Evolutionary conservation across 2,329 filamentous ascomycete genomes (phyloP), one percentile per base, ranked within the genome.

Genomic region (Xylariaceae sp.): DNA sequence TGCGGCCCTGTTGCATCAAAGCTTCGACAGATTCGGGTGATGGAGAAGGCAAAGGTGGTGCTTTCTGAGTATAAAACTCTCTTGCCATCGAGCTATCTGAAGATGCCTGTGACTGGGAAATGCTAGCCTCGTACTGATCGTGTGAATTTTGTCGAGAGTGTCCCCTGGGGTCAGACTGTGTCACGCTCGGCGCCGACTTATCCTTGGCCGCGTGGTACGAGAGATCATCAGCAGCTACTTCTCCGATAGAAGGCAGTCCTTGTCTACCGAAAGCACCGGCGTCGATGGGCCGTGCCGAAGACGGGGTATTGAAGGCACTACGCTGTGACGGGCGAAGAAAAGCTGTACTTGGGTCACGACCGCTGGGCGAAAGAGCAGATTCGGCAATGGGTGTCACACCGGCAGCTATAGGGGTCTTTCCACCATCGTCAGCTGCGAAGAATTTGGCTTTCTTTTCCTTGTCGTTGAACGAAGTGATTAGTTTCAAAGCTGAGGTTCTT

Each of bases 381-480:
- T 92, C 88, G 1, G 89, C 88, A 68, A 97, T 97, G 0, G 93
- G 93, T 0, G 93, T 97, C 0, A 89, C 83, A n/a, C 88, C 90
- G 1, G 86, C 87, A 8, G 89, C 89, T 65, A 92, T 88, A 0
- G 92, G 92, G 0, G 92, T 96, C 65, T 78, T 78, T 7, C 82
- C 82, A 42, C 80, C 82, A 53, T 86, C 84, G 4, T 73, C 76
- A 45, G 77, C 72, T 0, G 78, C 76, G 66, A 87, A 84, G 74
- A 90, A 86, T 73, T 84, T 86, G 56, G 86, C 84, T 62, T 87
- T 86, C 18, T 78, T 77, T 3, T 76, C 76, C 51, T 79, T 78
- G 52, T 86, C 84, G 6, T 86, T 88, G 68, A 99, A 97, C 0
- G 89, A 88, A 0, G 94, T 97, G 68, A 97, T 95, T 1, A 97